Evolutionary conservation across 257 asterid species (phyloP).

Genomic region (Scutellaria galericulata): DNA sequence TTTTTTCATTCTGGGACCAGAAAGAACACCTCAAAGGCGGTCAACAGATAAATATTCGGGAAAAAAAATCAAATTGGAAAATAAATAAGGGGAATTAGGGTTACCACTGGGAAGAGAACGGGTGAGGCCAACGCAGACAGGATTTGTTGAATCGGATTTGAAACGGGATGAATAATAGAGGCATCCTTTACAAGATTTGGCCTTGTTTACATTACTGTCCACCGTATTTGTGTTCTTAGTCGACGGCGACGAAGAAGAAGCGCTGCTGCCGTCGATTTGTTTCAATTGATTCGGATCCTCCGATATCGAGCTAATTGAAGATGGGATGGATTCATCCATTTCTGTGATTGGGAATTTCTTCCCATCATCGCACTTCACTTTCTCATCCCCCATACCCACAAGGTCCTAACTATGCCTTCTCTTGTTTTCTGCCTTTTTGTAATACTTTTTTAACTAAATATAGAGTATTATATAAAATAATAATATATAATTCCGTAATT

Average conservation of each 20-base stretch:
- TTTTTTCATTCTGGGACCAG: neutral
- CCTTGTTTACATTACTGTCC: conserved; percentile 37
- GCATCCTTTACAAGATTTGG: conserved; percentile 75
- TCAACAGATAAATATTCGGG: neutral
- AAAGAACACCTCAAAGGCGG: neutral
- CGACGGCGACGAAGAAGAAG: conserved; percentile 28
- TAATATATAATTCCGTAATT: too few species aligned
- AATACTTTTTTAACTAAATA: neutral
- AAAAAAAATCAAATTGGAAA: neutral
- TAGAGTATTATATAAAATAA: neutral
- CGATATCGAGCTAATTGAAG: neutral
- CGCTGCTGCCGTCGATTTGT: conserved; percentile 15
- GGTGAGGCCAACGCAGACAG: conserved; percentile 73
- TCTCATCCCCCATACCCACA: conserved; percentile 12
- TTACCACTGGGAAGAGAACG: conserved; percentile 70
- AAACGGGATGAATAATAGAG: conserved; percentile 61
- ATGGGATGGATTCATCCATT: conserved; percentile 9
- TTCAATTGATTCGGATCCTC: conserved; percentile 32
- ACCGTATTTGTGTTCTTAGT: conserved; percentile 24
- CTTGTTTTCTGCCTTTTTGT: neutral
- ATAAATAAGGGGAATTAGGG: conserved; percentile 24
- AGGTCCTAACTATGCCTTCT: neutral
- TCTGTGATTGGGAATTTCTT: conserved; percentile 20
- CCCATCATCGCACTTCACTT: conserved; percentile 24
- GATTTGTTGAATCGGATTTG: conserved; percentile 59